Percentiles rank a stretch among this genome's conserved stretches.
Evolutionary conservation across 345 rosid species (phyloP).

Genomic region (Anacardium occidentale): DNA sequence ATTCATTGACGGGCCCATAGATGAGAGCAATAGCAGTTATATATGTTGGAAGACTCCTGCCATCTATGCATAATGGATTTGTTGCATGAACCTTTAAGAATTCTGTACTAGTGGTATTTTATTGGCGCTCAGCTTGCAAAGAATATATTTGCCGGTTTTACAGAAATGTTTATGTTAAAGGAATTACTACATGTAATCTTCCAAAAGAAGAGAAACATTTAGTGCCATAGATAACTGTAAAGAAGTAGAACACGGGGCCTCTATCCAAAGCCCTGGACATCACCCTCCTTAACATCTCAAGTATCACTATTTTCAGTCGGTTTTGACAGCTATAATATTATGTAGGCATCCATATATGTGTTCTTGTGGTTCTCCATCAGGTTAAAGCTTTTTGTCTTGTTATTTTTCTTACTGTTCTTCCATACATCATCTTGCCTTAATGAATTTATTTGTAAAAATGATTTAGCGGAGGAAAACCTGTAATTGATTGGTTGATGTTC

Average conservation of each 20-base stretch:
- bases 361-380: background rate
- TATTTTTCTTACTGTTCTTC: background rate
- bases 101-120: slow-evolving; percentile 20
- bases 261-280: background rate
- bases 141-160: background rate
- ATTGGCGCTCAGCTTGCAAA: slow-evolving; percentile 10
- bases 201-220: background rate
- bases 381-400: background rate
- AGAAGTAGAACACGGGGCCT: background rate
- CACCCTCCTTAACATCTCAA: background rate
- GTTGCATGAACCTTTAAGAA: slow-evolving; percentile 9
- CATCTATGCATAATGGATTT: slow-evolving; percentile 12
- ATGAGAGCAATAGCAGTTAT: slow-evolving; percentile 1
- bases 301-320: background rate
- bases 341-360: background rate
- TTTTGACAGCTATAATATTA: background rate
- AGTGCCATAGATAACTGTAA: slow-evolving; percentile 9
- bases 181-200: slow-evolving; percentile 10
- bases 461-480: background rate
- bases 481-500: background rate
- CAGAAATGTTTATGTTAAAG: slow-evolving; percentile 8
- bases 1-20: slow-evolving; percentile 9
- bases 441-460: background rate
- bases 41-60: slow-evolving; percentile 10
- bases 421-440: background rate